Evolutionary conservation across 352 stramenopile species (phyloP), one percentile per base, ranked within the genome.

Genomic region (Phytophthora sojae): DNA sequence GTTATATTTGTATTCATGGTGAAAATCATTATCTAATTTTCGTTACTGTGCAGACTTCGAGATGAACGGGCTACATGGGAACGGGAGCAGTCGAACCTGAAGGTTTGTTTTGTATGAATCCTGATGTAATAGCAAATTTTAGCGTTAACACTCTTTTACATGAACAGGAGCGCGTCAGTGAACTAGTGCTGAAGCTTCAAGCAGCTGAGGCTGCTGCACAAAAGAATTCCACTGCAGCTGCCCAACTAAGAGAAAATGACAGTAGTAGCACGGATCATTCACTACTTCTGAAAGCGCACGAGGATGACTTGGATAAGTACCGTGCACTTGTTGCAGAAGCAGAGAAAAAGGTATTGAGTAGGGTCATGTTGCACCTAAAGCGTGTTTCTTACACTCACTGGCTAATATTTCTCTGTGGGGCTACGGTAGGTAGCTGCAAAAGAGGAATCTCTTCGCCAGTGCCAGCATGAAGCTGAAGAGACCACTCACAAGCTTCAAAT

Each of bases 21-120:
- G 9, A 12, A 56, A 35, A 42, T 1, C 0, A 60, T 51, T 67
- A 17, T 55, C 19, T 44, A 7, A 21, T 57, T 9, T 60, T 19
- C 9, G 60, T 19, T 15, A 25, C 9, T 37, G 2, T 6, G 47
- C 49, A 94, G 86, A 29, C 64, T 91, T 45, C 79, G 86, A 30
- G 84, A 94, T 7, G 82, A 92, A 45, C 82, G 86, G 47, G 64
- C 73, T 1, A 58, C 65, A 5, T 86, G 80, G 74, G 83, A 94
- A 49, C 67, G 66, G 49, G 82, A 91, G 7, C 82, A 88, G 54
- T 61, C 62, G 1, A 60, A 8, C 0, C 54, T 91, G 17, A 91
- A 91, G 77, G 80, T 86, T 65, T 39, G 63, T 57, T 35, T 19
- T 15, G 30, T 15, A n/a, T 8, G 2, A 25, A 14, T 50, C 44